phyloP scores from a whole-genome alignment of 768 basidiomycete genomes.

The Serendipita sp. region DNA sequence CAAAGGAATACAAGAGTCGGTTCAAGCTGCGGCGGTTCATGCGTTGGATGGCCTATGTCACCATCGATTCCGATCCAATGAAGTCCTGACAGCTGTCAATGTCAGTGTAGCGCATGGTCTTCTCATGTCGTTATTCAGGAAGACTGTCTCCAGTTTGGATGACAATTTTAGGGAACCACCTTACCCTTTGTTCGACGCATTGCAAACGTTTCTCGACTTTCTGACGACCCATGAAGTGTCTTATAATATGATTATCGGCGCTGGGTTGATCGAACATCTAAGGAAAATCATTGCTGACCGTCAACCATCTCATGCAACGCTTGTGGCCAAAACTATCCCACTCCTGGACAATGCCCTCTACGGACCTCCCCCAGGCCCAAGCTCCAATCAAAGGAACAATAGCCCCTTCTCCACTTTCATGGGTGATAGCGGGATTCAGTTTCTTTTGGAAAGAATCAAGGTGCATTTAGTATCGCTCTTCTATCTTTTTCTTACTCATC shows the following conservation, averaged over 20 bases:
- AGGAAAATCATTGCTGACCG: slow-evolving; percentile 79
- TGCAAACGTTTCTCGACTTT: slow-evolving; percentile 74
- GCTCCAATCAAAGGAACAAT: background rate
- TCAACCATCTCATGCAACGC: slow-evolving; percentile 45
- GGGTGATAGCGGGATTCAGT: background rate
- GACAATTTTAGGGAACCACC: slow-evolving; percentile 47
- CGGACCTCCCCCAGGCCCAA: slow-evolving; percentile 20
- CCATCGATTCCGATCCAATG: slow-evolving; percentile 66
- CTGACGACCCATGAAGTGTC: slow-evolving; percentile 72
- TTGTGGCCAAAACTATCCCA: slow-evolving; percentile 81
- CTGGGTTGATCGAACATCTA: slow-evolving; percentile 75
- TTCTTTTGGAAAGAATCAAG: slow-evolving; percentile 4
- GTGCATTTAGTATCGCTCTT: background rate
- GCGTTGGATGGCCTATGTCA: slow-evolving; percentile 83
- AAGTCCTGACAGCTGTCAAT: slow-evolving; percentile 80
- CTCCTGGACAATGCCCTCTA: slow-evolving; percentile 86
- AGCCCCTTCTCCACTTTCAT: background rate
- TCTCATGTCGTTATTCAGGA: slow-evolving; percentile 73
- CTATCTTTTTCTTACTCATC: background rate
- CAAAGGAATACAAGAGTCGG: slow-evolving; percentile 43
- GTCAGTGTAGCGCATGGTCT: slow-evolving; percentile 94
- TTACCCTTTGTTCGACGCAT: slow-evolving; percentile 65
- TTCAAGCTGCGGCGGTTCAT: slow-evolving; percentile 73
- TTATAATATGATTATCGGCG: slow-evolving; percentile 86
- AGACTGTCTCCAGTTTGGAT: slow-evolving; percentile 57